Evolutionary conservation across 805 yeast species (phyloP), one percentile per base, ranked within the genome.

Genomic region (Blastobotrys attinorum): DNA sequence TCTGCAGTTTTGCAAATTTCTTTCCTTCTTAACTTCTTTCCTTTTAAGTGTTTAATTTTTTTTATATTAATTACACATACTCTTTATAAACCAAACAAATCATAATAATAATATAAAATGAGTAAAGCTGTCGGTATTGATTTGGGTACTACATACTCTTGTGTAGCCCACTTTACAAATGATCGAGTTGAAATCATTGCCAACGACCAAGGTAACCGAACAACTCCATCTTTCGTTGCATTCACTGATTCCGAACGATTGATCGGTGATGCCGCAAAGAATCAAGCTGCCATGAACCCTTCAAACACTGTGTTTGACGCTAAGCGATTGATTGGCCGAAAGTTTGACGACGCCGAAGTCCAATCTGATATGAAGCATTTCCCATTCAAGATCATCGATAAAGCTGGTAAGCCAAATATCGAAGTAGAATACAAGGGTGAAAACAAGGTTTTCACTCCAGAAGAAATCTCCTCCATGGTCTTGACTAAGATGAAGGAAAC

Each of bases 151-250:
- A 89, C 97, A 4, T 89, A 89, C 77, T 89, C 96, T 10, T 89
- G 97, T 79, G 97, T 90, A 50, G 97, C 96, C 60, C 88, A 77
- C 67, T 79, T 76, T 65, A 65, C 81, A 40, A 83, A 83, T 58
- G 94, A 85, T 63, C 75, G 95, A 59, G 97, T 89, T 48, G 97
- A 90, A 63, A 89, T 89, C 62, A 79, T 89, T 60, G 96, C 97
- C 59, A 89, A 89, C 63, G 96, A 89, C 67, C 97, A 90, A 73
- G 97, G 97, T 75, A 89, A 90, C 77, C 84, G 97, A 75, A 90
- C 95, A 50, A 89, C 97, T 16, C 97, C 97, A 31, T 88, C 97
- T 29, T 89, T 84, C 65, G 97, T 90, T 50, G 96, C 95, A 42
- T 89, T 89, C 78, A 87, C 95, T 23, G 96, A 87, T 63, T 76